Conservation (phyloP, 139 green algal species). For the Micromonas commoda region DNA sequence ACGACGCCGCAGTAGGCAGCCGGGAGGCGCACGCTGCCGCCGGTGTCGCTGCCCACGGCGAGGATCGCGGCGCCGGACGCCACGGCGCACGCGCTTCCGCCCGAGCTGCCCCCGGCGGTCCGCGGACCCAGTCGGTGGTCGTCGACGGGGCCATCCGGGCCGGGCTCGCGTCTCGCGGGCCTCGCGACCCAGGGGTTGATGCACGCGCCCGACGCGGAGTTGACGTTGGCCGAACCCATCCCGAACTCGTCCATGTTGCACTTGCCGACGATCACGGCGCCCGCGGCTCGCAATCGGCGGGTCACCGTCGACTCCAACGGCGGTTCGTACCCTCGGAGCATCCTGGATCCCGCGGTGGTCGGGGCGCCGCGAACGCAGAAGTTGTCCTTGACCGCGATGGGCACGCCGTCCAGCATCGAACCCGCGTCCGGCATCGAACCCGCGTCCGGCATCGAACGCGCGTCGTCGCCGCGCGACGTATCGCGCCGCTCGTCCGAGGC, state of each 20-base stretch:
- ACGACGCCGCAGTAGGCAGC: conserved; percentile 78
- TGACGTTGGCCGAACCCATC: conserved; percentile 86
- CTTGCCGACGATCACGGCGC: conserved; percentile 80
- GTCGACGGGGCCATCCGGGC: too few relatives aligned
- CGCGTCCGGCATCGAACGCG: conserved; percentile 45
- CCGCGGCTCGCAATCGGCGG: conserved; percentile 35
- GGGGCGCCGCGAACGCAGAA: conserved; percentile 64
- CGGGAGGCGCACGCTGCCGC: conserved; percentile 77
- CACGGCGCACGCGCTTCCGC: conserved; percentile 64
- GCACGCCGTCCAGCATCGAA: conserved; percentile 63
- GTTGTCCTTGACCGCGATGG: conserved; percentile 92
- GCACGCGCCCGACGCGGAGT: conserved; percentile 63
- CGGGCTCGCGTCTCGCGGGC: too few relatives aligned
- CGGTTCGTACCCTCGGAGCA: conserved; percentile 51
- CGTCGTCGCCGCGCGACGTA: neutral
- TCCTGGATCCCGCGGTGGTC: conserved; percentile 76
- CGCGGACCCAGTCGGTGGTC: neutral
- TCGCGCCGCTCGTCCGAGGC: neutral
- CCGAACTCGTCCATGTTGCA: conserved; percentile 95
- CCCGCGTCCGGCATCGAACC: conserved; percentile 54
- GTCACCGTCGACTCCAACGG: conserved; percentile 42
- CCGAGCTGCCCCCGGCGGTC: conserved; percentile 56
- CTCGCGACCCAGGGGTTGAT: conserved; percentile 55
- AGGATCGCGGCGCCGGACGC: conserved; percentile 57
- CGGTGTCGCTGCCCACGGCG: conserved; percentile 83